A percentile compares a stretch with the other conserved stretches of the same genome.
phyloP scores from a whole-genome alignment of 192 early-diverging fungal genomes.

The Coemansia sp. region DNA sequence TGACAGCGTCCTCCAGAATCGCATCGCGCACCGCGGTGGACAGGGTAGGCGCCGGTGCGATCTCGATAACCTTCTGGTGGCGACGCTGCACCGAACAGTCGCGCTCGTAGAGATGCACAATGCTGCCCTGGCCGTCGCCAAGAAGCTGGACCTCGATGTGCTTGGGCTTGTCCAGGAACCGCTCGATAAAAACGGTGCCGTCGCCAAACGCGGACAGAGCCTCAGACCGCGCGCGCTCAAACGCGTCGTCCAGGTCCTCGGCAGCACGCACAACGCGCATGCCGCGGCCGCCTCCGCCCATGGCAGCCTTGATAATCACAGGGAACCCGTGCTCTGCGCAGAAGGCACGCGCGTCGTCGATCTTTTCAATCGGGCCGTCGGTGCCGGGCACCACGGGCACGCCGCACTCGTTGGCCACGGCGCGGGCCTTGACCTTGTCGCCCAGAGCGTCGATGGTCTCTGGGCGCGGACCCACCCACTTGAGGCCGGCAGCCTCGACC shows the following conservation, averaged over 20 bases:
- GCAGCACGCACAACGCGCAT: slow-evolving; percentile 90
- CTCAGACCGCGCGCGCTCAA: slow-evolving; percentile 84
- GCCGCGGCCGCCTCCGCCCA: slow-evolving; percentile 94
- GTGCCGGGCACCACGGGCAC: slow-evolving; percentile 95
- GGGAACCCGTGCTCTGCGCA: slow-evolving; percentile 84
- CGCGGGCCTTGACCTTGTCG: slow-evolving; percentile 92
- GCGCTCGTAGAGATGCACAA: slow-evolving; percentile 89
- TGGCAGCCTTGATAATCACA: slow-evolving; percentile 95
- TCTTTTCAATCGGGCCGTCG: slow-evolving; percentile 75
- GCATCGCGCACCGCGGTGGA: slow-evolving; percentile 64
- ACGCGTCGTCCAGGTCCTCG: slow-evolving; percentile 70
- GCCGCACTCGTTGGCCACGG: slow-evolving; percentile 73
- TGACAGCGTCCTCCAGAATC: slow-evolving; percentile 88
- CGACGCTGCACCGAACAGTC: slow-evolving; percentile 98
- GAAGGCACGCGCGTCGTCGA: slow-evolving; percentile 68
- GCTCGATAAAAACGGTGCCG: slow-evolving; percentile 92
- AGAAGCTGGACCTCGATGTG: slow-evolving; percentile 98
- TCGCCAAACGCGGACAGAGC: slow-evolving; percentile 94
- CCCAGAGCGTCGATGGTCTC: slow-evolving; percentile 86
- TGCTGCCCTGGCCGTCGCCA: slow-evolving; percentile 81
- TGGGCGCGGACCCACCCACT: slow-evolving; percentile 85
- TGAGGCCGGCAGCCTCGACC: slow-evolving; percentile 85
- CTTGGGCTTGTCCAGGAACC: slow-evolving; percentile 85
- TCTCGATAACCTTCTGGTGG: slow-evolving; percentile 96
- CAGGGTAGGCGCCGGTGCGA: slow-evolving; percentile 81